phyloP scores from a whole-genome alignment of 805 yeast genomes.

The Kodamaea leandrae region DNA sequence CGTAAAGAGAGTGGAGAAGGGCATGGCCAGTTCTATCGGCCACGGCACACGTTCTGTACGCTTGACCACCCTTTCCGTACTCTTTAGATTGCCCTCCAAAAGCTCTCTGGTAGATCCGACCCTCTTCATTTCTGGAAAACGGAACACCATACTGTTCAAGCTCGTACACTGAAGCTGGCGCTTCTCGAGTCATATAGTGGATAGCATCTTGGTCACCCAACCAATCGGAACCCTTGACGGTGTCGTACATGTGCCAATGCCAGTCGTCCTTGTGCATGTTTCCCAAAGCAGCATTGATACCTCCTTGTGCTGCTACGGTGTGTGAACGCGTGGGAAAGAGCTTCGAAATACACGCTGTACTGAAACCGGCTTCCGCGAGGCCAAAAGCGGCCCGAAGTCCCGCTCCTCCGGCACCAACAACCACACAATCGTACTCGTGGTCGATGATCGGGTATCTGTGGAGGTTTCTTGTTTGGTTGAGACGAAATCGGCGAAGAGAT shows the following conservation, averaged over 20 bases:
- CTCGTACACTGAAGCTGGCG: constrained; percentile 93
- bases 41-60: constrained; percentile 98
- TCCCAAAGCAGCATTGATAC: constrained; percentile 97
- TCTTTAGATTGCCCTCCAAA: constrained; percentile 97
- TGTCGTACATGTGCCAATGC: constrained; percentile 99
- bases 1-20: constrained; percentile 89
- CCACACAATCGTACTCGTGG: constrained; percentile 97
- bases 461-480: constrained; percentile 2
- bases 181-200: constrained; percentile 98
- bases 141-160: constrained; percentile 98
- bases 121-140: constrained; percentile 94
- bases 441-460: constrained; percentile 81
- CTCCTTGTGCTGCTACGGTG: constrained; percentile 99
- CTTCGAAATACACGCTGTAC: constrained; percentile 96
- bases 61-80: constrained; percentile 98
- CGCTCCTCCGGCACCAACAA: constrained; percentile 99
- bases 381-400: constrained; percentile 99
- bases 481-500: too few species aligned
- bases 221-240: constrained; percentile 99
- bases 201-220: constrained; percentile 99
- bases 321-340: constrained; percentile 98
- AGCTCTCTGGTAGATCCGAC: constrained; percentile 97
- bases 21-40: constrained; percentile 99
- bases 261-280: constrained; percentile 98
- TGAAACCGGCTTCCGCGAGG: constrained; percentile 92